Evolutionary conservation across 1,139 yeast genomes (phyloP).

Genomic region (Geotrichum klebahnii): DNA sequence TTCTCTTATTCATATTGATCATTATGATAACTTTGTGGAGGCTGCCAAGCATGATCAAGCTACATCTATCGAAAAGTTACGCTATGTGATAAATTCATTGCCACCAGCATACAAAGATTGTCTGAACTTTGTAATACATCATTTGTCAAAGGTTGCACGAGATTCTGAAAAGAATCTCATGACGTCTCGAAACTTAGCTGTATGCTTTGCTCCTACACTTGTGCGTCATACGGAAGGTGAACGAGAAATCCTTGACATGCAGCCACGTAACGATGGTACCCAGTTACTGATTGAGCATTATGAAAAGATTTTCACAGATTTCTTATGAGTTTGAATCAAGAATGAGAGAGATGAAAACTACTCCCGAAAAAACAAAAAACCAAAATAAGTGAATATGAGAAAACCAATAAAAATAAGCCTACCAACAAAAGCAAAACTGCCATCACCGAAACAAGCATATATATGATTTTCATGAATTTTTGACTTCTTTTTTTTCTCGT

Average conservation of each 20-base stretch:
- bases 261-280: conserved; percentile 70
- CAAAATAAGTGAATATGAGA: no score
- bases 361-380: no score
- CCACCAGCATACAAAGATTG: conserved; percentile 68
- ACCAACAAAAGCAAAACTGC: no score
- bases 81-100: conserved; percentile 43
- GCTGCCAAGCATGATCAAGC: conserved; percentile 23
- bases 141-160: conserved; percentile 45
- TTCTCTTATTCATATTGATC: conserved; percentile 70
- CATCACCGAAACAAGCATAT: not conserved
- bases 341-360: no score
- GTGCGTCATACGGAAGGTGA: conserved; percentile 79
- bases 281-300: conserved; percentile 66
- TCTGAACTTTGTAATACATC: conserved; percentile 55
- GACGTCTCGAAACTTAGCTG: conserved; percentile 78
- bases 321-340: not conserved
- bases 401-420: no score
- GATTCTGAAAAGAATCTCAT: conserved; percentile 46
- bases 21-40: conserved; percentile 63
- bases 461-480: not conserved
- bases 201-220: conserved; percentile 93
- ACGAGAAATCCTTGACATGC: conserved; percentile 83
- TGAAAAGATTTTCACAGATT: conserved; percentile 40
- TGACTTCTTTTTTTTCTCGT: not conserved
- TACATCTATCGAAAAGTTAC: conserved; percentile 36